These are phyloP conservation scores for Edaphochlamys debaryana DNA, from an alignment of 139 green algal genomes.

Conservation along the genomic window DNA sequence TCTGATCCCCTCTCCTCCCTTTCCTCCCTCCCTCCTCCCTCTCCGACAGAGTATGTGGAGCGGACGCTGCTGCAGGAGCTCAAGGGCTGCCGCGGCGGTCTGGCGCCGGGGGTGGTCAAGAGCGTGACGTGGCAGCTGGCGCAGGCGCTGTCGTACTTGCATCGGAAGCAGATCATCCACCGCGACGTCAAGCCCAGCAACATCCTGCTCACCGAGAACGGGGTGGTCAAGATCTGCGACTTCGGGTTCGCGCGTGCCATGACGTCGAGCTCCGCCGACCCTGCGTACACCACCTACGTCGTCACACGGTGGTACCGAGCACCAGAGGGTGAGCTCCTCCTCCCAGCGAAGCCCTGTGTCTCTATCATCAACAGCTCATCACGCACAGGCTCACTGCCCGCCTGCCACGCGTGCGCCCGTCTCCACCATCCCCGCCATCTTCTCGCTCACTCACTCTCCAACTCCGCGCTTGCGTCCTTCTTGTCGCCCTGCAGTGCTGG, in stretches of 20 bases:
- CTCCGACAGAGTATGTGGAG: conserved; percentile 75
- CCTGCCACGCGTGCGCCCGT: no score
- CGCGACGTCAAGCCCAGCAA: background rate
- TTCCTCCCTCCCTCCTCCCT: no score
- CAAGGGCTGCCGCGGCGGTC: conserved; percentile 19
- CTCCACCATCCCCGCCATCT: no score
- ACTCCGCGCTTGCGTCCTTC: background rate
- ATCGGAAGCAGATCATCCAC: conserved; percentile 42
- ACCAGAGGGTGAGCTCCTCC: conserved; percentile 70
- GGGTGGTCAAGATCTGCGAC: conserved; percentile 6
- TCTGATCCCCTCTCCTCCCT: no score
- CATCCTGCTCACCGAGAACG: background rate
- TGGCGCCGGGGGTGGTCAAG: conserved; percentile 24
- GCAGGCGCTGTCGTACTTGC: conserved; percentile 33
- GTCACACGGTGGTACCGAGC: conserved; percentile 87
- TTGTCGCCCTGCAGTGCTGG: conserved; percentile 63
- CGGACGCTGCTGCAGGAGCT: conserved; percentile 65
- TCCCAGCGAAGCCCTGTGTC: no score
- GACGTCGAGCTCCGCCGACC: background rate
- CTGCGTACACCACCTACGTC: conserved; percentile 70
- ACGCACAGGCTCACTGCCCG: no score
- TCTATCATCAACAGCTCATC: background rate
- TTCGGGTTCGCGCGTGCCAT: conserved; percentile 31
- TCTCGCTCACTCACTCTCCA: background rate
- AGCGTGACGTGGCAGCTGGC: conserved; percentile 45